Percentiles rank a stretch among this genome's conserved stretches.
Conservation (phyloP, 2,329 filamentous ascomycete genomes). For the Xylariaceae sp. region DNA sequence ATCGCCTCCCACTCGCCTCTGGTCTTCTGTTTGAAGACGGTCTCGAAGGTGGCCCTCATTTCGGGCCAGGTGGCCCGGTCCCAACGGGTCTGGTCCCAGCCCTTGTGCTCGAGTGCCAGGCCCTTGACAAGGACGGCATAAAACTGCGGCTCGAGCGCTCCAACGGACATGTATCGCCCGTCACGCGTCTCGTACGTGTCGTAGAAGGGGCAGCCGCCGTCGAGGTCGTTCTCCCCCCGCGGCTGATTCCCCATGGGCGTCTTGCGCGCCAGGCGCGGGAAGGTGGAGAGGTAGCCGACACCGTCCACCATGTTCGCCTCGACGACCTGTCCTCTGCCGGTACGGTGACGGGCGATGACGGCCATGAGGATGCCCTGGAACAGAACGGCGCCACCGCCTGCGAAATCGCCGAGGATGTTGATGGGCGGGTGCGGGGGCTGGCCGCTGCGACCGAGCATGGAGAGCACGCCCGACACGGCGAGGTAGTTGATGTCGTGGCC, state of each 20-base stretch:
- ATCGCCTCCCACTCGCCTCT: conserved; percentile 75
- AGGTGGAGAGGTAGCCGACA: conserved; percentile 69
- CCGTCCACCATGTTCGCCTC: conserved; percentile 98
- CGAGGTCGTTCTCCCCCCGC: conserved; percentile 72
- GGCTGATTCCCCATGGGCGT: conserved; percentile 56
- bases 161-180: conserved; percentile 77
- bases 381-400: conserved; percentile 76
- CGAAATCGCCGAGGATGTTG: conserved; percentile 88
- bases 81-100: conserved; percentile 48
- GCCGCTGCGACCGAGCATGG: conserved; percentile 64
- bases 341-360: conserved; percentile 57
- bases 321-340: conserved; percentile 76
- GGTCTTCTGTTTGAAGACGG: conserved; percentile 62
- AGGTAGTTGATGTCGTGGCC: conserved; percentile 98
- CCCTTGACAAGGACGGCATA: conserved; percentile 63
- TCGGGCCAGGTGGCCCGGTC: conserved; percentile 63
- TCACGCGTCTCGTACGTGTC: conserved; percentile 83
- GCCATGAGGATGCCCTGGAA: conserved; percentile 81
- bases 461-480: conserved; percentile 74
- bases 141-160: conserved; percentile 84
- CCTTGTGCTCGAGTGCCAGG: conserved; percentile 51
- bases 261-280: conserved; percentile 64
- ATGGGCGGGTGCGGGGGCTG: conserved; percentile 71
- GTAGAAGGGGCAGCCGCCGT: conserved; percentile 84
- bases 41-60: conserved; percentile 55